Evolutionary conservation across 2,329 filamentous ascomycete genomes (phyloP).

Genomic region (Eutypella sp.): DNA sequence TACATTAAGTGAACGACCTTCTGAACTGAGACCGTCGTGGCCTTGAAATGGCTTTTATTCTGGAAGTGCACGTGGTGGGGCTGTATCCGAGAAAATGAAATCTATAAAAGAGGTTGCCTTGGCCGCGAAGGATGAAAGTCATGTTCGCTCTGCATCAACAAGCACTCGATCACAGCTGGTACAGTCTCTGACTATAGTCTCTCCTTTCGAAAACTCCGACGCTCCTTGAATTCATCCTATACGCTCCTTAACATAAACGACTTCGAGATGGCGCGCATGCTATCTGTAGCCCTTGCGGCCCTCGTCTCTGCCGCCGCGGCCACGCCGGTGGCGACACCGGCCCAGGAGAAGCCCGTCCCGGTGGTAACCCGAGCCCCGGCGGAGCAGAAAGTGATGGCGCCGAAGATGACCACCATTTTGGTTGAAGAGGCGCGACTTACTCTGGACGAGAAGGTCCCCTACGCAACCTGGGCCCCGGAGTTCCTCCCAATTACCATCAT

Average conservation of each 20-base stretch:
- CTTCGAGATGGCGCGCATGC: background rate
- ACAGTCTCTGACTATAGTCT: background rate
- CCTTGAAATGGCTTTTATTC: background rate
- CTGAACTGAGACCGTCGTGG: background rate
- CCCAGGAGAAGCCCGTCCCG: no score
- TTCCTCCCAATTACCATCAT: constrained; percentile 10
- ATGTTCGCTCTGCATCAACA: background rate
- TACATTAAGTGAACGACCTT: background rate
- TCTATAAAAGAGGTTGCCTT: background rate
- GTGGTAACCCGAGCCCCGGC: no score
- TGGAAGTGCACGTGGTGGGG: no score
- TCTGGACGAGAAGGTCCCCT: background rate
- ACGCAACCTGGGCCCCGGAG: background rate
- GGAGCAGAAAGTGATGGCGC: background rate
- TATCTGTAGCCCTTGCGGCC: background rate
- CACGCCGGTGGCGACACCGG: background rate
- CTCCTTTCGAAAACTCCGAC: background rate
- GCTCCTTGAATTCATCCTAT: background rate
- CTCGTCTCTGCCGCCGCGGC: background rate
- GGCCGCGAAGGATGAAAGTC: background rate
- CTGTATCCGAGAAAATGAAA: background rate
- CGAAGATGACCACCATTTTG: background rate
- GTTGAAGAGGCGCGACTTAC: background rate
- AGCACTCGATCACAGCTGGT: background rate
- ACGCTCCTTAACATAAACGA: background rate